Base-by-base conservation (phyloP, 306 rosid genomes). In the Malus sylvestris region DNA sequence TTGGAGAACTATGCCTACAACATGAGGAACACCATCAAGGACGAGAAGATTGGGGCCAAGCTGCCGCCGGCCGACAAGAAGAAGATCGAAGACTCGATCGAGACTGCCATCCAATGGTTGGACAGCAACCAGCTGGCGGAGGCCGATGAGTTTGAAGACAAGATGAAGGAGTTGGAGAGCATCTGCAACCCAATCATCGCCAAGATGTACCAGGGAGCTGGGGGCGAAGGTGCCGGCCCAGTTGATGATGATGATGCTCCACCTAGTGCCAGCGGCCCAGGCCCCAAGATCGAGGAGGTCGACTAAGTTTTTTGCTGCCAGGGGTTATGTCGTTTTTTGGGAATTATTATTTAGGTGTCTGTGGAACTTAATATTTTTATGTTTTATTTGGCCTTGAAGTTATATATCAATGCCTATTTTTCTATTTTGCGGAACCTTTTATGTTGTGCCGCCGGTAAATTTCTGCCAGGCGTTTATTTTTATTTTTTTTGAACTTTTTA, bases 281-380 rank as follows among this genome's bases (percentile, higher is more conserved):
- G 93, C 19, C 93, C 93, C n/a, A 89, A 89, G 91, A 89, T 89
- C 23, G 93, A 89, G 85, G 93, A 89, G 71, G 93, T 89, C 5
- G 93, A 89, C 85, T 89, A 89, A 85, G 19, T 49, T 2, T 19
- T 51, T 19, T 2, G 20, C 55, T 2, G 55, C 20, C 20, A 16
- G 20, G 45, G 45, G 55, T 10, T 0, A 51, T 5, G 20, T 13
- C 1, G 16, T 18, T 9, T 13, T 4, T 38, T 4, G 35, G 55
- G 45, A 38, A 22, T 49, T 49, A 9, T 40, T 0, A 14, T 22
- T 40, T 72, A 40, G 38, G 18, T 16, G 20, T 15, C 8, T 3
- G 2, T 8, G 6, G 33, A 57, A 35, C 67, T 2, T 12, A 5
- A 32, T 58, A 22, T 55, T 12, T 57, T 5, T 40, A 40, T 22